Evolutionary conservation across 768 basidiomycete species (phyloP).

Genomic region (Collybia sp.): DNA sequence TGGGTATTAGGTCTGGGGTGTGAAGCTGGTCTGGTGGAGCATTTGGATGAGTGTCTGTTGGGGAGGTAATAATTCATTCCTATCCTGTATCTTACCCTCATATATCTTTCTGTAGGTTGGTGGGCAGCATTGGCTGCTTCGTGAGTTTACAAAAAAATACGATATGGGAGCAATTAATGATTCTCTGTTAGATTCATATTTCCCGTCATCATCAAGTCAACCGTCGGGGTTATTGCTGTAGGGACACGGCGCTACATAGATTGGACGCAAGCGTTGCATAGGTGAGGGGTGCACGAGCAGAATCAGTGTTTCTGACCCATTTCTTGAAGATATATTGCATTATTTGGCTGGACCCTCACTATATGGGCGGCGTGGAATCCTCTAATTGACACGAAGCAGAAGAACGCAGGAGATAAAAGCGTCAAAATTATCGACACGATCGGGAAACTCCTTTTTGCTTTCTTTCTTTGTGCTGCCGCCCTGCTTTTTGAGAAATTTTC

Average conservation of each 20-base stretch:
- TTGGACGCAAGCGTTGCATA: constrained; percentile 63
- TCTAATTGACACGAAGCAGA: constrained; percentile 46
- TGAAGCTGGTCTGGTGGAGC: constrained; percentile 72
- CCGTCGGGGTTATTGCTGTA: constrained; percentile 72
- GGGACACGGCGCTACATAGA: constrained; percentile 72
- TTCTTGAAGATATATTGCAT: constrained; percentile 48
- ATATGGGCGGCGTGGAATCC: constrained; percentile 75
- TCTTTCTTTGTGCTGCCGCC: constrained; percentile 63
- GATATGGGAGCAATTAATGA: constrained; percentile 1
- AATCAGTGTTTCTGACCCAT: background rate
- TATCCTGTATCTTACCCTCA: background rate
- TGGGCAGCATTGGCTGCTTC: constrained; percentile 69
- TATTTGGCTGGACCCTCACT: constrained; percentile 60
- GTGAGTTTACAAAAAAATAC: constrained; percentile 39
- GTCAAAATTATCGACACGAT: constrained; percentile 46
- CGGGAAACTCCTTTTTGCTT: constrained; percentile 66
- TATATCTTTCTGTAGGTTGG: constrained; percentile 48
- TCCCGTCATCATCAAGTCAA: constrained; percentile 50
- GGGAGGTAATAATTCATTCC: constrained; percentile 44
- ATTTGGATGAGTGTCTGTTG: constrained; percentile 81
- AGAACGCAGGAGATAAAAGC: constrained; percentile 23
- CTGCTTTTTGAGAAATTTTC: constrained; percentile 80
- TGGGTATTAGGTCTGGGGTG: constrained; percentile 45
- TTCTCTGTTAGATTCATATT: constrained; percentile 35
- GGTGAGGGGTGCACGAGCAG: constrained; percentile 30